Percentiles rank a stretch among this genome's conserved stretches.
phyloP scores from a whole-genome alignment of 805 yeast genomes.

The Ogataea dorogensis region DNA sequence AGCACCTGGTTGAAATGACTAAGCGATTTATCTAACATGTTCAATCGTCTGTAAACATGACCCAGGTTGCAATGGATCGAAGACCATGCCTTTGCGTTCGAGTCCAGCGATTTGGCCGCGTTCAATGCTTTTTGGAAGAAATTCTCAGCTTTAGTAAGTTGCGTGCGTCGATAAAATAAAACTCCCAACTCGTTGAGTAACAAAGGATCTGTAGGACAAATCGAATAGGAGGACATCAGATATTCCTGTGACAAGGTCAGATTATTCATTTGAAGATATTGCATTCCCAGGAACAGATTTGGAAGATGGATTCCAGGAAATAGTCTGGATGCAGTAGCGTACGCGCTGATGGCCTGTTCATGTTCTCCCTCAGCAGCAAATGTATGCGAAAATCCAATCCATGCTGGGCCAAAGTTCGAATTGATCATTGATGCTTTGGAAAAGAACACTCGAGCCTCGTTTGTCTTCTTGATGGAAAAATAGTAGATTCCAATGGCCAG shows the following conservation, averaged over 20 bases:
- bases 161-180: conserved; percentile 73
- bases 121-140: conserved; percentile 68
- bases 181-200: conserved; percentile 92
- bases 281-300: conserved; percentile 90
- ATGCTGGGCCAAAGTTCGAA: conserved; percentile 90
- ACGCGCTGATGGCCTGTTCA: conserved; percentile 96
- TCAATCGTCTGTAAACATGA: conserved; percentile 75
- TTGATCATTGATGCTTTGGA: conserved; percentile 85
- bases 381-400: conserved; percentile 98
- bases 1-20: conserved; percentile 75
- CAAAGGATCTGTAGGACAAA: conserved; percentile 84
- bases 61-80: conserved; percentile 86
- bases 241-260: conserved; percentile 84
- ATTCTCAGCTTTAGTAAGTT: conserved; percentile 64
- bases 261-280: conserved; percentile 85
- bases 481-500: conserved; percentile 90
- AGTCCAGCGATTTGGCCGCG: conserved; percentile 64
- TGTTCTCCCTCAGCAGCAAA: conserved; percentile 98
- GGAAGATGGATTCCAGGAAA: conserved; percentile 93
- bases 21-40: conserved; percentile 62
- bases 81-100: conserved; percentile 80
- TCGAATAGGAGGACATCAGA: conserved; percentile 65
- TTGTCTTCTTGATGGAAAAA: conserved; percentile 63
- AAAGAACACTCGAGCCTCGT: conserved; percentile 85
- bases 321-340: conserved; percentile 89